Evolutionary conservation across 2,329 filamentous ascomycete genomes (phyloP).

Genomic region (Ophiostoma ips): DNA sequence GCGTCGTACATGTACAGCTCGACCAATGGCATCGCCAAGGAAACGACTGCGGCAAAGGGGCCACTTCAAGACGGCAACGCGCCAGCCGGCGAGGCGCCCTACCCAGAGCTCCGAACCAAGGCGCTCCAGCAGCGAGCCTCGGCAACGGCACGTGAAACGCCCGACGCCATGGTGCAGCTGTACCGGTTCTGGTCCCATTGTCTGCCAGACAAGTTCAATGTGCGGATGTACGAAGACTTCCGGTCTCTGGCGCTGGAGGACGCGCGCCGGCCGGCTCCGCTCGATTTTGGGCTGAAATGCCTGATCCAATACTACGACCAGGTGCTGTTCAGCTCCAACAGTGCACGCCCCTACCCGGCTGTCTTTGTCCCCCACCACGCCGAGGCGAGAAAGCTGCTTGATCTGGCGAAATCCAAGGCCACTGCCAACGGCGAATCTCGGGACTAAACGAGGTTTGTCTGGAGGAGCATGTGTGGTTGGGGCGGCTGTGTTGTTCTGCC

Average conservation of each 20-base stretch:
- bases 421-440: background rate
- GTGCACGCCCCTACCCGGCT: constrained; percentile 17
- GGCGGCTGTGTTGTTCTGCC: too few species aligned
- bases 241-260: constrained; percentile 53
- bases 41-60: background rate
- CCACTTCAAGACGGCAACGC: background rate
- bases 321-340: constrained; percentile 15
- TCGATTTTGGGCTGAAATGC: constrained; percentile 43
- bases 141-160: constrained; percentile 24
- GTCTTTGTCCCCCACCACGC: constrained; percentile 18
- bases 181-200: constrained; percentile 68
- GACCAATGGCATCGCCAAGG: background rate
- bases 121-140: constrained; percentile 25
- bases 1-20: background rate
- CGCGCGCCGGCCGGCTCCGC: constrained; percentile 29
- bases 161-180: constrained; percentile 48
- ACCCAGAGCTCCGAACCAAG: constrained; percentile 24
- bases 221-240: constrained; percentile 63
- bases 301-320: constrained; percentile 50
- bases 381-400: constrained; percentile 15
- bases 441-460: too few species aligned
- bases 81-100: constrained; percentile 12
- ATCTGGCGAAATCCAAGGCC: background rate
- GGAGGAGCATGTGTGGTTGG: too few species aligned
- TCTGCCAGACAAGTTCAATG: constrained; percentile 59